These are phyloP conservation scores for Eucalyptus sp. DNA, from an alignment of 345 rosid genomes.

Conservation along the genomic window DNA sequence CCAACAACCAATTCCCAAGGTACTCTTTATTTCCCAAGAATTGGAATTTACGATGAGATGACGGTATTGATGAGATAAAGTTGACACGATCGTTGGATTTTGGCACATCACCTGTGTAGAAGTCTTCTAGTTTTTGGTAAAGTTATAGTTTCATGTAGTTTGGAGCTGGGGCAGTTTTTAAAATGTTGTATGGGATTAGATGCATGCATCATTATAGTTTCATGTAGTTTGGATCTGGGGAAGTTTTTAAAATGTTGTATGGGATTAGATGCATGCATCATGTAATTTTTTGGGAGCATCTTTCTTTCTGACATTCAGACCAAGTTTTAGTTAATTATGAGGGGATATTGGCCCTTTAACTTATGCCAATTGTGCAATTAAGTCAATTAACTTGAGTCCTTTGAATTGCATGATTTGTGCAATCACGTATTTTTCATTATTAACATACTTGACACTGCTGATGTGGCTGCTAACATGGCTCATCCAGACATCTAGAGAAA, in stretches of 20 bases:
- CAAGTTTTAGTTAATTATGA: neutral
- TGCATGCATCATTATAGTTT: neutral
- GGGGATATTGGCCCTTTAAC: neutral
- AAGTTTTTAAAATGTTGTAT: neutral
- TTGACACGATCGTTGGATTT: neutral
- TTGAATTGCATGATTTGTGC: neutral
- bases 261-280: neutral
- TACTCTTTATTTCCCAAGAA: neutral
- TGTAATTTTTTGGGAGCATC: neutral
- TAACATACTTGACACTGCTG: neutral
- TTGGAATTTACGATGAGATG: neutral
- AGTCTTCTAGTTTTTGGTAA: neutral
- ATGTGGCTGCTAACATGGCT: neutral
- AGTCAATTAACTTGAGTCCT: neutral
- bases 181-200: neutral
- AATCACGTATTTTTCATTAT: neutral
- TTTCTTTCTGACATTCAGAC: neutral
- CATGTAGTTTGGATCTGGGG: neutral
- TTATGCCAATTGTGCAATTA: neutral
- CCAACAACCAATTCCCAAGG: constrained; percentile 82
- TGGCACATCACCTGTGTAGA: neutral
- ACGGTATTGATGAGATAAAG: neutral
- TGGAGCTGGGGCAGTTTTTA: neutral
- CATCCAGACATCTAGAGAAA: neutral
- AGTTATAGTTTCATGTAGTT: neutral